phyloP scores from a whole-genome alignment of 1,139 yeast species.

The Zygoascus sp. region DNA sequence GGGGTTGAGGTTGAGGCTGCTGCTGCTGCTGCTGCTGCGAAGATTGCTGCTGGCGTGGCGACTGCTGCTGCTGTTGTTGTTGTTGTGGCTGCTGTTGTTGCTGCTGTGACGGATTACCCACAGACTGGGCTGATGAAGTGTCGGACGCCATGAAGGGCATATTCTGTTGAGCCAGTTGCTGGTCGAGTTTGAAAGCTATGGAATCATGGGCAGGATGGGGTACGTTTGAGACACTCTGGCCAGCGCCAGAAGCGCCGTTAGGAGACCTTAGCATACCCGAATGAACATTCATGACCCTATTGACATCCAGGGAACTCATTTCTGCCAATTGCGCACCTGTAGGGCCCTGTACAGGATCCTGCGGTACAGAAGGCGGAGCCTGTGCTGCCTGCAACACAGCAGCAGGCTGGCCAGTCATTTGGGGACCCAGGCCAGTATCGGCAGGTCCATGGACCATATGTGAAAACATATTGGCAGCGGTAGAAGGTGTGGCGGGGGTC shows the following conservation, averaged over 20 bases:
- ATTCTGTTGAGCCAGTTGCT: not conserved
- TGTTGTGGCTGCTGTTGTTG: no score
- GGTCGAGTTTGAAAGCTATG: not conserved
- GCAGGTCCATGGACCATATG: not conserved
- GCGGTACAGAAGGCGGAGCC: not conserved
- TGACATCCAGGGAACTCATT: not conserved
- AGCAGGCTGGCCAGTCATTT: not conserved
- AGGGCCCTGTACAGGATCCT: not conserved
- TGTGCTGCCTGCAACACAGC: no score
- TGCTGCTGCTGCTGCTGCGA: no score
- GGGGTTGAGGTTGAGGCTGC: not conserved
- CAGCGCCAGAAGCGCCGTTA: not conserved
- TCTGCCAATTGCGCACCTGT: not conserved
- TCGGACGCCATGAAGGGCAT: not conserved
- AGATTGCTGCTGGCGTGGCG: no score
- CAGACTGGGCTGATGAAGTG: not conserved
- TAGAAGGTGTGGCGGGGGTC: slow-evolving; percentile 1
- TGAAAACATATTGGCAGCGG: not conserved
- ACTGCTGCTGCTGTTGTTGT: not conserved
- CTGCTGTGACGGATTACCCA: no score
- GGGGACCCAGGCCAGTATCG: not conserved
- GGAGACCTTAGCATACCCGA: not conserved
- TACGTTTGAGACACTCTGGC: not conserved
- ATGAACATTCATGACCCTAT: not conserved
- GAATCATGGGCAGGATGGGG: not conserved